These are phyloP conservation scores for Fagopyrum homotropicum DNA, from an alignment of 148 eudicot genomes.

Conservation along the genomic window DNA sequence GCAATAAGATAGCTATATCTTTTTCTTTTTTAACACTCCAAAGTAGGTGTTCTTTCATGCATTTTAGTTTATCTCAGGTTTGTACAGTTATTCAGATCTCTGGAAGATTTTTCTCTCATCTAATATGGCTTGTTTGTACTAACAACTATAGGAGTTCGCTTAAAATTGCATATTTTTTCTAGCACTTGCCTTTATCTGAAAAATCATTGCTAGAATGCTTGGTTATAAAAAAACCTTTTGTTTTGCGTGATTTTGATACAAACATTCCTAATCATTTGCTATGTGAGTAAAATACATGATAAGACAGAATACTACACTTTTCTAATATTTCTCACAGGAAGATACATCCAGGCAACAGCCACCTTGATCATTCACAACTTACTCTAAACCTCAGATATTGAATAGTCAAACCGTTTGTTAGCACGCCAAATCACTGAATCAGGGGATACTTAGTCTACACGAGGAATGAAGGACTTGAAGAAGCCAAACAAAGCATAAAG, in stretches of 20 bases:
- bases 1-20: background rate
- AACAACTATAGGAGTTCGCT: background rate
- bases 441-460: no score
- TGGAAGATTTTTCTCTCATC: background rate
- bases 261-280: background rate
- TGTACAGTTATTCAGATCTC: background rate
- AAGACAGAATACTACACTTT: background rate
- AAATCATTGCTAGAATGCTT: background rate
- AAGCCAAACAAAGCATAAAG: no score
- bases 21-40: background rate
- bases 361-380: background rate
- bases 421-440: no score
- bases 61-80: background rate
- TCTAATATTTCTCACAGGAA: background rate
- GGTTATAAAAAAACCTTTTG: background rate
- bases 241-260: no score
- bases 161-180: background rate
- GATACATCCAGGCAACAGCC: background rate
- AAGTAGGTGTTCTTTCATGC: background rate
- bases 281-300: background rate
- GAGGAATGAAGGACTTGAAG: no score
- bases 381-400: background rate
- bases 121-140: background rate
- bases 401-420: background rate
- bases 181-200: background rate